Evolutionary conservation across 805 yeast species (phyloP).

Genomic region (Candida orba): DNA sequence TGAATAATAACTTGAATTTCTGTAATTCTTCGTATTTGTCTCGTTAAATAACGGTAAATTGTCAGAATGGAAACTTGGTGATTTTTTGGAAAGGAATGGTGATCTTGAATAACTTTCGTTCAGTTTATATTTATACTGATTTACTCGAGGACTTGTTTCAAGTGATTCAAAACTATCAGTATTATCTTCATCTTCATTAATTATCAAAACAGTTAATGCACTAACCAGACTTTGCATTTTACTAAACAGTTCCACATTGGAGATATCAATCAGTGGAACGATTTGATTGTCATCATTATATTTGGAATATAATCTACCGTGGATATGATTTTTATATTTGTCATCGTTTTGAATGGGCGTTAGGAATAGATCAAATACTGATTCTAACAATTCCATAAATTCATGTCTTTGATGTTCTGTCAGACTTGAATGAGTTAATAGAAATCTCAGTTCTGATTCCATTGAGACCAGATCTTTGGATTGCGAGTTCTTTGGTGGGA

Average conservation of each 20-base stretch:
- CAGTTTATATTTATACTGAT: too few species aligned
- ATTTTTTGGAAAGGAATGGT: slow-evolving; percentile 1
- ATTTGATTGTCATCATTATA: neutral
- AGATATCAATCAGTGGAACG: slow-evolving; percentile 23
- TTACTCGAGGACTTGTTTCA: too few species aligned
- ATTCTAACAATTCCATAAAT: slow-evolving; percentile 15
- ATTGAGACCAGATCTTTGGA: slow-evolving; percentile 26
- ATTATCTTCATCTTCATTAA: slow-evolving; percentile 19
- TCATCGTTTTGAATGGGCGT: slow-evolving; percentile 12
- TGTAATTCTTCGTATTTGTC: too few species aligned
- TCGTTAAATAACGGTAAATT: slow-evolving; percentile 6
- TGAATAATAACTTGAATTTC: neutral
- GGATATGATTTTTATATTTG: too few species aligned
- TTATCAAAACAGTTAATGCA: slow-evolving; percentile 26
- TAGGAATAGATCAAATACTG: slow-evolving; percentile 24
- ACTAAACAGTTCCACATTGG: slow-evolving; percentile 22
- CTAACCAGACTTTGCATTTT: slow-evolving; percentile 28
- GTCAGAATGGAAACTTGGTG: slow-evolving; percentile 6
- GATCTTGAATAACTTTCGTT: neutral
- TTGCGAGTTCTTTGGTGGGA: slow-evolving; percentile 5
- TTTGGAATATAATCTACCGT: neutral
- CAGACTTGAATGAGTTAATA: slow-evolving; percentile 16
- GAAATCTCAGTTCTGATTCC: slow-evolving; percentile 23
- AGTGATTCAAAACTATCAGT: neutral
- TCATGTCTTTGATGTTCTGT: slow-evolving; percentile 14